Evolutionary conservation across 192 early-diverging fungal genomes (phyloP), one percentile per base, ranked within the genome.

Genomic region (Linnemannia exigua): DNA sequence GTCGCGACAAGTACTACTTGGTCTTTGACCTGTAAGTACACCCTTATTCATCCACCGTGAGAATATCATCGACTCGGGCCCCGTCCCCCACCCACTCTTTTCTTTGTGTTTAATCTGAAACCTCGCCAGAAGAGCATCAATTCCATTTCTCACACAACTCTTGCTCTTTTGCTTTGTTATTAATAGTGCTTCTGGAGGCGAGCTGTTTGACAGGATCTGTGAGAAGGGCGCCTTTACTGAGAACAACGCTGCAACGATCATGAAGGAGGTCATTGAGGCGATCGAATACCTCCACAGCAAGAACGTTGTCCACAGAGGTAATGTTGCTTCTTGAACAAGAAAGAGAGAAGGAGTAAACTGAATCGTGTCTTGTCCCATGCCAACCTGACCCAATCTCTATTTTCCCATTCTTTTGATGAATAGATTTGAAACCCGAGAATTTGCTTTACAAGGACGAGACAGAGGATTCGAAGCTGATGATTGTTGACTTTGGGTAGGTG

Each of bases 371-470:
- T 52, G 16, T 37, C 33, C 83, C 33, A 19, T 68, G 50, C 71
- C 44, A 35, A 35, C 52, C 58, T 50, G 58, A 33, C 38, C n/a
- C 58, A 31, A 15, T 38, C 68, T 12, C 36, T 28, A n/a, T 37
- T 7, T 69, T n/a, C 61, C 54, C 12, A 25, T 67, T 6, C 28
- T 69, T 28, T n/a, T n/a, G 4, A 36, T 48, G 70, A 41, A 9
- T 87, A 89, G 93, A 95, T 84, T 88, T 94, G 73, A 95, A 98
- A 90, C 97, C 97, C 0, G 97, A 98, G 79, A 98, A 98, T 84
- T 87, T 98, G 70, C 88, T 98, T 17, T 97, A 96, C 88, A 91
- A 92, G 75, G 90, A 92, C 74, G 77, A 88, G 22, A 87, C 89
- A 2, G 77, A 88, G 14, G 90, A 93, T 68, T 92, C 93, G n/a